phyloP scores from a whole-genome alignment of 1,139 yeast genomes.

The Pichia sp. region DNA sequence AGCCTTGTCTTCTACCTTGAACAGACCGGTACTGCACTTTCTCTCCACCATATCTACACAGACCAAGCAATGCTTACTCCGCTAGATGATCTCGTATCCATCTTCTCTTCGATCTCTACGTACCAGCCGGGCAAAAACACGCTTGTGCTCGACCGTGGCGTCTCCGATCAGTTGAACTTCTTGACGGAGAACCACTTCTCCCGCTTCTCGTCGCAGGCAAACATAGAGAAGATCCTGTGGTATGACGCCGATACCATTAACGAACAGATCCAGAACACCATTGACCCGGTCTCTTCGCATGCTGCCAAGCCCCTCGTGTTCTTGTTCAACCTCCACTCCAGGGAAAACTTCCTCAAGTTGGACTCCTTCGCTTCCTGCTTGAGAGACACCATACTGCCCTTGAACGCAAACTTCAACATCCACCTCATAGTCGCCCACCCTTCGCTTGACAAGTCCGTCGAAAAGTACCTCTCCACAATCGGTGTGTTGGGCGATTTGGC shows the following conservation, averaged over 20 bases:
- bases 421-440: conserved; percentile 15
- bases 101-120: conserved; percentile 20
- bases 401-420: conserved; percentile 2
- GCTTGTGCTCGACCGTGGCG: conserved; percentile 13
- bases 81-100: conserved; percentile 20
- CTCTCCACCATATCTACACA: neutral
- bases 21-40: neutral
- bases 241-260: neutral
- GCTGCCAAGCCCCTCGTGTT: conserved; percentile 9
- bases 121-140: conserved; percentile 3
- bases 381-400: neutral
- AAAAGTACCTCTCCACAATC: conserved; percentile 33
- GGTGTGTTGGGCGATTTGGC: conserved; percentile 41
- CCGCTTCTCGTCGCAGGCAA: conserved; percentile 8
- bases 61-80: conserved; percentile 9
- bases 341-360: neutral
- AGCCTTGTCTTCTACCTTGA: neutral
- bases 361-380: neutral
- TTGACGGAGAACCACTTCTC: conserved; percentile 16
- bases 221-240: conserved; percentile 11
- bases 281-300: neutral
- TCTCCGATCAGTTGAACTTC: conserved; percentile 11
- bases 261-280: neutral
- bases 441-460: conserved; percentile 26
- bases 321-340: conserved; percentile 6